Percentiles rank a stretch among this genome's conserved stretches.
phyloP scores from a whole-genome alignment of 495 filamentous ascomycete genomes.

The Talaromyces borbonicus region DNA sequence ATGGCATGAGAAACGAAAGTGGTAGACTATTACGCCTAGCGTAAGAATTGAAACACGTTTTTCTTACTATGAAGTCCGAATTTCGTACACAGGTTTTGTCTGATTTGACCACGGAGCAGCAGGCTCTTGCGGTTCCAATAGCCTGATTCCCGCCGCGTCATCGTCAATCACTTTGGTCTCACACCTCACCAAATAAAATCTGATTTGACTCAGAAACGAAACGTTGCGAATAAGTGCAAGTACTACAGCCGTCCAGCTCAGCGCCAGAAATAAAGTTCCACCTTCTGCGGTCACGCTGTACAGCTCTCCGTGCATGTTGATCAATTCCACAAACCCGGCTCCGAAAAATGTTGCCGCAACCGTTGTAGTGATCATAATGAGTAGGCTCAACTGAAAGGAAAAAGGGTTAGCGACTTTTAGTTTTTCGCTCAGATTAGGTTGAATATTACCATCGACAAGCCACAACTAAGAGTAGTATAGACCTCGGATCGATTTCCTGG shows the following conservation, averaged over 20 bases:
- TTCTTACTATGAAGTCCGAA: too few relatives aligned
- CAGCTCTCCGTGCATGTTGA: background rate
- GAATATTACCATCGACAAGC: constrained; percentile 1
- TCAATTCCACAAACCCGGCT: background rate
- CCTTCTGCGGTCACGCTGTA: background rate
- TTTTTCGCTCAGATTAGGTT: background rate
- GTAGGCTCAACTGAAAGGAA: background rate
- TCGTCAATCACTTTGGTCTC: background rate
- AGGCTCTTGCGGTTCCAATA: background rate
- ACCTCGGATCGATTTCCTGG: background rate
- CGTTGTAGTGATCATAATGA: background rate
- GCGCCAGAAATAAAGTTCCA: background rate
- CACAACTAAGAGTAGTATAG: background rate
- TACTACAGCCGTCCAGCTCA: background rate
- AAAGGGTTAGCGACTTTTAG: background rate
- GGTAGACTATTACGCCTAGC: too few relatives aligned
- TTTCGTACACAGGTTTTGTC: too few relatives aligned
- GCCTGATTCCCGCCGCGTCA: background rate
- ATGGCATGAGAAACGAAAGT: too few relatives aligned
- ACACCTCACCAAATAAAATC: background rate
- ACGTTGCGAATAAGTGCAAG: background rate
- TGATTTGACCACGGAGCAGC: background rate
- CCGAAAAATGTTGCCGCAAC: background rate
- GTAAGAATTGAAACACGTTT: background rate
- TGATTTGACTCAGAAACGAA: background rate